Conservation (phyloP, 225 moss, liverwort and hornwort species). For the Polytrichum commune region DNA sequence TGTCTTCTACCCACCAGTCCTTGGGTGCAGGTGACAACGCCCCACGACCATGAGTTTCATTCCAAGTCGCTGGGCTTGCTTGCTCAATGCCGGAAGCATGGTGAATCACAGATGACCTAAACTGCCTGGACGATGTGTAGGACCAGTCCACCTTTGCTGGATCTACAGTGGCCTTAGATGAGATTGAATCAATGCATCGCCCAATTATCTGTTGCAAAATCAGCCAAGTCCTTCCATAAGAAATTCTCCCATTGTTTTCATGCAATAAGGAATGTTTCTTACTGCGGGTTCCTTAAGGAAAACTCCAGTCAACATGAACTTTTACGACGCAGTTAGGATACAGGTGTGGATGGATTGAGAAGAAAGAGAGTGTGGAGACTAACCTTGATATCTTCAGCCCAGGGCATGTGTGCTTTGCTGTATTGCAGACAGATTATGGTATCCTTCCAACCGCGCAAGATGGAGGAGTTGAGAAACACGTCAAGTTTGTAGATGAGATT, state of each 20-base stretch:
- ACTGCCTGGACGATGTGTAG: conserved; percentile 49
- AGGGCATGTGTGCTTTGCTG: conserved; percentile 55
- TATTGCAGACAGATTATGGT: conserved; percentile 78
- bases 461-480: conserved; percentile 70
- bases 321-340: no score
- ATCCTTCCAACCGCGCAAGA: conserved; percentile 85
- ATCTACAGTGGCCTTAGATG: conserved; percentile 50
- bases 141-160: conserved; percentile 63
- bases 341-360: no score
- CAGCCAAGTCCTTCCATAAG: no score
- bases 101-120: conserved; percentile 17
- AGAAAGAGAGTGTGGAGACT: background rate
- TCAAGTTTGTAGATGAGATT: conserved; percentile 90
- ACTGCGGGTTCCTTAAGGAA: no score
- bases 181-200: conserved; percentile 68
- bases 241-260: no score
- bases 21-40: conserved; percentile 31
- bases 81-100: conserved; percentile 20
- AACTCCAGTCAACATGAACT: no score
- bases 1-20: conserved; percentile 85
- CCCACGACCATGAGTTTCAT: conserved; percentile 39
- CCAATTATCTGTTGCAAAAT: conserved; percentile 37
- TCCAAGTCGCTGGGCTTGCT: conserved; percentile 36
- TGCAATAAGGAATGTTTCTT: no score
- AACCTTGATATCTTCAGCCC: conserved; percentile 85